Conservation (phyloP, 495 filamentous ascomycete genomes). For the Hyaloscypha variabilis region DNA sequence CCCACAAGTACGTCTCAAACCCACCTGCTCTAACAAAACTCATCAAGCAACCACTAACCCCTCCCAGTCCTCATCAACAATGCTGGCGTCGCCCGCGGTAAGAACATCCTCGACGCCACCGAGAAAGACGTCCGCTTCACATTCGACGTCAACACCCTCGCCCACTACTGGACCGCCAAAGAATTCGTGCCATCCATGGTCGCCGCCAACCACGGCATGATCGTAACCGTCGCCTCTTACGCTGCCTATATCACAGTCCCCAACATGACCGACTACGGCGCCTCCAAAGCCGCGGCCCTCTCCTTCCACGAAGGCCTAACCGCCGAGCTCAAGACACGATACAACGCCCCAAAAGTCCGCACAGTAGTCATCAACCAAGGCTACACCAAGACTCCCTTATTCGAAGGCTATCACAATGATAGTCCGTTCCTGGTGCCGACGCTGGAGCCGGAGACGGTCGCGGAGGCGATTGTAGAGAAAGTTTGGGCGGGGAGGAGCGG, state of each 20-base stretch:
- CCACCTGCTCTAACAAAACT: too few species aligned
- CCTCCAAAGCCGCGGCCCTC: constrained; percentile 67
- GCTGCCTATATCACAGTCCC: constrained; percentile 62
- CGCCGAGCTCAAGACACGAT: constrained; percentile 60
- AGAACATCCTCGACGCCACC: constrained; percentile 58
- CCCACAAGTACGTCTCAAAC: constrained; percentile 48
- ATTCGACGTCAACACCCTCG: constrained; percentile 72
- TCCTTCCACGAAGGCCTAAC: constrained; percentile 71
- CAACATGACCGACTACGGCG: constrained; percentile 69
- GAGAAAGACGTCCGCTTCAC: constrained; percentile 61
- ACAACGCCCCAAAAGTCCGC: constrained; percentile 65
- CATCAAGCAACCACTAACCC: too few species aligned
- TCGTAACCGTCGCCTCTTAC: constrained; percentile 71
- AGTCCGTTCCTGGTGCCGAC: constrained; percentile 53
- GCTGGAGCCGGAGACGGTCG: constrained; percentile 64
- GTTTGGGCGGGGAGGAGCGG: constrained; percentile 59
- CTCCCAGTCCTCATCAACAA: constrained; percentile 69
- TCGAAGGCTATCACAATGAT: constrained; percentile 59
- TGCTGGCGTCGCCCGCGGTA: constrained; percentile 62
- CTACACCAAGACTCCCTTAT: constrained; percentile 63
- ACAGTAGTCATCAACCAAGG: constrained; percentile 69
- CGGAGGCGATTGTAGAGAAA: constrained; percentile 62
- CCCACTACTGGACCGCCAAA: constrained; percentile 65
- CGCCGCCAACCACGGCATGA: constrained; percentile 67
- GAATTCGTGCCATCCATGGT: constrained; percentile 73